These are phyloP conservation scores for Zasmidium citrigriseum DNA, from an alignment of 2,329 filamentous ascomycete genomes.

Conservation along the genomic window DNA sequence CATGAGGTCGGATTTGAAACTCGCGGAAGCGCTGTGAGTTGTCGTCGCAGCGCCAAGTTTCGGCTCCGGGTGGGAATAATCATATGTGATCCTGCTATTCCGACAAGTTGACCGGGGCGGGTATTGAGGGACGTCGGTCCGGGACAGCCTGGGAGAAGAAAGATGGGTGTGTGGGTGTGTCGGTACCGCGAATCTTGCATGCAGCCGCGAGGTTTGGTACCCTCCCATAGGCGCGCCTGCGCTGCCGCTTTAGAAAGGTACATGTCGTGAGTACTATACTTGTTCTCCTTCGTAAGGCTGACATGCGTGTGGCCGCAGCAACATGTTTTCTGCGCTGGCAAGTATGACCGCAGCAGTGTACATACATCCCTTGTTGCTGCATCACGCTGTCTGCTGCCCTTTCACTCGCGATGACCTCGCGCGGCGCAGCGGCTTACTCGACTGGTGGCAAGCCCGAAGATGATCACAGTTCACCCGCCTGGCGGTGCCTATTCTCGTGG, in stretches of 20 bases:
- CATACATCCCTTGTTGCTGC: background rate
- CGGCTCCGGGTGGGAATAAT: background rate
- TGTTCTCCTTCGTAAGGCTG: background rate
- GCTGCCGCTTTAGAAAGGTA: too few relatives aligned
- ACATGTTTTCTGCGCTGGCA: too few relatives aligned
- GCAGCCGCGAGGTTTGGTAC: background rate
- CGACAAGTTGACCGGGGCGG: background rate
- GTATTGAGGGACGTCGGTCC: background rate
- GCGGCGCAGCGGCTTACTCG: background rate
- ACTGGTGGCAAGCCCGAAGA: background rate
- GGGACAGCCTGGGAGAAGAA: background rate
- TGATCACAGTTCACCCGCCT: background rate
- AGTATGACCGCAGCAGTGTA: background rate
- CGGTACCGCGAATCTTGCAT: background rate
- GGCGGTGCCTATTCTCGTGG: background rate
- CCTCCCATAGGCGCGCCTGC: background rate
- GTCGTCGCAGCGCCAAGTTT: background rate
- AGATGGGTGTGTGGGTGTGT: background rate
- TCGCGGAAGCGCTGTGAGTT: background rate
- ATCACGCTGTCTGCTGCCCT: background rate
- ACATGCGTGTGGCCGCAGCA: too few relatives aligned
- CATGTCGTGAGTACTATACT: background rate
- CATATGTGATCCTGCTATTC: background rate
- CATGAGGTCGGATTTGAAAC: background rate
- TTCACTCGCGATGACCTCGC: background rate